Conservation (phyloP, 2,329 filamentous ascomycete genomes). For the Paecilomyces dactylethromorphus region DNA sequence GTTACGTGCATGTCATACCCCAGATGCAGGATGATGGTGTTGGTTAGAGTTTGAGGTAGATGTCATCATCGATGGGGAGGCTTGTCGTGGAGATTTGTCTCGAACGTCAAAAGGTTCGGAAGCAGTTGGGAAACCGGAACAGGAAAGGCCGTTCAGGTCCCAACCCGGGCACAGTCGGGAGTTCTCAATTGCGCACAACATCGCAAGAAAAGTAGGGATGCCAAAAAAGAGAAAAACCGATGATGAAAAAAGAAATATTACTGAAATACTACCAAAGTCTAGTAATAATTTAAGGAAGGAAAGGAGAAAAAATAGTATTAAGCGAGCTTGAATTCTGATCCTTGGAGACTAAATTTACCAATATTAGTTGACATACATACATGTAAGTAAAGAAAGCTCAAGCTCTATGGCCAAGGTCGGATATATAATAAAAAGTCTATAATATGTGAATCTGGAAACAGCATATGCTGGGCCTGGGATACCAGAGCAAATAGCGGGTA, state of each 20-base stretch:
- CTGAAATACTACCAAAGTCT: too few relatives aligned
- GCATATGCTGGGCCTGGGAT: background rate
- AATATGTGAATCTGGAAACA: background rate
- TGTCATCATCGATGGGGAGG: too few relatives aligned
- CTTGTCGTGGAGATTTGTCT: too few relatives aligned
- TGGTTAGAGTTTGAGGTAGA: too few relatives aligned
- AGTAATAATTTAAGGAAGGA: background rate
- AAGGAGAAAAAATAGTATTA: background rate
- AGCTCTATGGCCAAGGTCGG: background rate
- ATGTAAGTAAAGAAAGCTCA: background rate
- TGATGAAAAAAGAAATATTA: too few relatives aligned
- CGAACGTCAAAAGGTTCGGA: background rate
- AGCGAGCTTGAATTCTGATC: background rate
- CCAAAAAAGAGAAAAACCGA: background rate
- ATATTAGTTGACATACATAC: slow-evolving; percentile 1
- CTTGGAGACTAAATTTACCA: background rate
- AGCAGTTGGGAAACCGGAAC: background rate
- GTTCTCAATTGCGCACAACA: background rate
- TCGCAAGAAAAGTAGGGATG: background rate
- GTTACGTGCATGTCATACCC: too few relatives aligned
- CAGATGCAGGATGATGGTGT: too few relatives aligned
- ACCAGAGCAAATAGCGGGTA: background rate
- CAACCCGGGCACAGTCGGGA: background rate
- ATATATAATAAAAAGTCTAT: slow-evolving; percentile 1
- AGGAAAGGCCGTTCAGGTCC: background rate